phyloP scores from a whole-genome alignment of 139 green algal genomes.

The Chlorella sp. region DNA sequence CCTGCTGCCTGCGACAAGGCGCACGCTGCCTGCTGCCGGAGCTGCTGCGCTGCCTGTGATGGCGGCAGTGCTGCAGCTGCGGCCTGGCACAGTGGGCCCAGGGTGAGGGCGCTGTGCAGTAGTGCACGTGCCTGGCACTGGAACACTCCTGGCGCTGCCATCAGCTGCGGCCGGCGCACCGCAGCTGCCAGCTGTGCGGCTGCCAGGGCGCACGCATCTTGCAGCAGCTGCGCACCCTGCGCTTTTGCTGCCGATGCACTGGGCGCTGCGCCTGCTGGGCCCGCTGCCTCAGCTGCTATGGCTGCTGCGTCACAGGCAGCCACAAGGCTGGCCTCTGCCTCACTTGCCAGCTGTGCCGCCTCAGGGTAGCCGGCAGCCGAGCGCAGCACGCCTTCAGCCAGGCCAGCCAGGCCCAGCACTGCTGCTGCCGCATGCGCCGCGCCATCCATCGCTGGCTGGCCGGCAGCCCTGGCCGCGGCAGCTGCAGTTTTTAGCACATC shows the following conservation, averaged over 20 bases:
- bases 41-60: background rate
- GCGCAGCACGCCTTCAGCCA: constrained; percentile 22
- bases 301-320: background rate
- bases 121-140: constrained; percentile 1
- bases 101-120: constrained; percentile 1
- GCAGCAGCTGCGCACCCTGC: background rate
- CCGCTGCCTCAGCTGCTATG: background rate
- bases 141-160: background rate
- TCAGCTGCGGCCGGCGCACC: background rate
- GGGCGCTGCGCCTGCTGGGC: background rate
- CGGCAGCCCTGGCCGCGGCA: background rate
- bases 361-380: constrained; percentile 2
- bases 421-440: background rate
- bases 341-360: background rate
- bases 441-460: background rate
- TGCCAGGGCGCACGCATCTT: constrained; percentile 19
- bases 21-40: constrained; percentile 1
- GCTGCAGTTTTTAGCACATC: background rate
- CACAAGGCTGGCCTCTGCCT: background rate
- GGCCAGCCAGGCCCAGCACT: background rate
- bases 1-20: constrained; percentile 24
- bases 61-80: background rate
- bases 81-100: background rate
- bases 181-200: constrained; percentile 10
- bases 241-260: background rate